Base-by-base conservation (phyloP, 768 basidiomycete species). In the Pleurotus ostreatus region DNA sequence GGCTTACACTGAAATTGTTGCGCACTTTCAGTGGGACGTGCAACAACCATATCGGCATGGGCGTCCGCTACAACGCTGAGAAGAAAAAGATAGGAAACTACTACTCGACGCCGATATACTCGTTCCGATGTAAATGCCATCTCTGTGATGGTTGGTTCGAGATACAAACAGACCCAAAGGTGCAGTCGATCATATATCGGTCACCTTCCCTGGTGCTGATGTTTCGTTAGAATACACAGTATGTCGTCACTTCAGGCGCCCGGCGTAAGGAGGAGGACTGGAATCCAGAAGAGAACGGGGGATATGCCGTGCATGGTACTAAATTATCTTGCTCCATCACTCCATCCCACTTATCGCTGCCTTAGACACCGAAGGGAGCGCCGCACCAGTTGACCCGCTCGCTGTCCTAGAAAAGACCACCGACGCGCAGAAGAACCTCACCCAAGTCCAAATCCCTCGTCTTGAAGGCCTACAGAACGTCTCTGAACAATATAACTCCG, bases 41-140 rank as follows among this genome's bases (percentile, higher is more conserved):
- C 74, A 87, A 95, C 69, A 89, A 89, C 62, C 97, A 98, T 73
- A 92, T 99, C 49, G 97, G 97, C 9, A 97, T 97, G 84, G 97
- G 97, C 20, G 97, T 99, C 1, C 90, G 97, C n/a, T 99, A 98
- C 77, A 99, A 99, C 62, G 97, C 97, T 0, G 95, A 98, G 71
- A 99, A 99, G 83, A 89, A 89, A 76, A 98, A 96, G 71, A 82
- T 98, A 34, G 97, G 97, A 12, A 85, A 82, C 57, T 99, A 99
- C 71, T 94, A 89, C 67, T 92, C 92, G 5, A 98, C 95, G 0
- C 91, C 94, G 8, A 98, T 99, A 55, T 98, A 77, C 67, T 90
- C 88, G 5, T 99, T 99, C 70, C 82, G 94, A 46, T 98, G 97
- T 73, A 99, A 99, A 80, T 99, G 96, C 66, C 95, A 98, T 69